These are phyloP conservation scores for Chytridium lagenaria DNA, from an alignment of 371 early-diverging fungal genomes.

Conservation along the genomic window DNA sequence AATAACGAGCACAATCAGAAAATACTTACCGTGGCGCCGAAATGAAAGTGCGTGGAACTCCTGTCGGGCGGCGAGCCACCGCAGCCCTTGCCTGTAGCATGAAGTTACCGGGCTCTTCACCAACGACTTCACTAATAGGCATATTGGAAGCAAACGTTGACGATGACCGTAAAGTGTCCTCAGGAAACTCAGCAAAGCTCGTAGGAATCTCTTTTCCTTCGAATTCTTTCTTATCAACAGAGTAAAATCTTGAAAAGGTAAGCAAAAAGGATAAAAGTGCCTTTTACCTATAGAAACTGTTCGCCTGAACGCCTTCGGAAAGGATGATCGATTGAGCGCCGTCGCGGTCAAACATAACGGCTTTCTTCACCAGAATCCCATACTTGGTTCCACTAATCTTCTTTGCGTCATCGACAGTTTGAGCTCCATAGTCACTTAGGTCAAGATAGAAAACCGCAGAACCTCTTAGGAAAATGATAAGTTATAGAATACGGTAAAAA, in stretches of 20 bases:
- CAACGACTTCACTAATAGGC: not conserved
- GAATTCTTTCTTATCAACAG: not conserved
- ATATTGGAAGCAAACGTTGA: not conserved
- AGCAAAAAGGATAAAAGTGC: not conserved
- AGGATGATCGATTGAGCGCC: not conserved
- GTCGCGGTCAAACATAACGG: too few relatives aligned
- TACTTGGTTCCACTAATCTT: not conserved
- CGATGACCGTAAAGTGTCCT: not conserved
- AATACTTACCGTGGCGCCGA: too few relatives aligned
- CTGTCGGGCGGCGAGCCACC: not conserved
- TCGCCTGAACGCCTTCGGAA: not conserved
- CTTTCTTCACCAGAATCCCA: not conserved
- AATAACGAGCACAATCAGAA: too few relatives aligned
- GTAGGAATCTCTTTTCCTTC: not conserved
- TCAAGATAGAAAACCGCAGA: not conserved
- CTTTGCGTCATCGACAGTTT: not conserved
- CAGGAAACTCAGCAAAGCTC: not conserved
- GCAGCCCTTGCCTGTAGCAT: not conserved
- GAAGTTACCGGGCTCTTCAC: not conserved
- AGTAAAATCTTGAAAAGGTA: not conserved
- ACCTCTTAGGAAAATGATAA: not conserved
- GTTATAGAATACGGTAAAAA: not conserved
- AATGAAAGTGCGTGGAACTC: too few relatives aligned
- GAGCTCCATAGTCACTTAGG: not conserved
- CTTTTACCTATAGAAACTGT: not conserved